Evolutionary conservation across 768 basidiomycete genomes (phyloP), one percentile per base, ranked within the genome.

Genomic region (Amanita molliuscula): DNA sequence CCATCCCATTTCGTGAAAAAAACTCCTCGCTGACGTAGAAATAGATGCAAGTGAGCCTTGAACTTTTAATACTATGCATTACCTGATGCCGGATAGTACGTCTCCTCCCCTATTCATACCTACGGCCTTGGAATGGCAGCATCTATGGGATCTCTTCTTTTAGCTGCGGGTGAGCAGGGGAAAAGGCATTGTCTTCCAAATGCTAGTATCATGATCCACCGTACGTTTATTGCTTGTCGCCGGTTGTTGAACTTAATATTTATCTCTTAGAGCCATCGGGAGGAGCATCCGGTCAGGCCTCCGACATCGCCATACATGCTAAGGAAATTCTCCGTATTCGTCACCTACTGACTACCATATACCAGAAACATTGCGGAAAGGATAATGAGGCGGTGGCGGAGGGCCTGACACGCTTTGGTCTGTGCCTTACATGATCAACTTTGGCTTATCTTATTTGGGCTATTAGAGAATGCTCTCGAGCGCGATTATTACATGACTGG

Each of bases 121-220:
- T 97, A 96, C 68, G 92, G 93, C 62, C 77, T 97, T 52, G 94
- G 95, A 20, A 83, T 94, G 65, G 95, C 95, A 23, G 90, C 89
- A 52, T 92, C 88, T 21, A 97, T 98, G 95, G 95, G 92, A 6
- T 94, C 90, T 43, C 74, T 97, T 44, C 77, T 98, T 15, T 77
- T 98, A 4, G 87, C 91, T 8, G 92, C 91, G 43, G 93, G 92
- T 31, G 91, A 87, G 69, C 82, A 75, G 56, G 94, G 94, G 31
- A 91, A 94, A 63, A 76, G 95, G 26, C 92, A 92, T 62, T 87
- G 87, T 58, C 76, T 98, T 51, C 91, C 92, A 10, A 88, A 97
- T 62, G 85, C 92, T 16, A 90, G 87, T 62, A 91, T 98, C 60
- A 98, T 98, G 95, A 97, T 98, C 49, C 95, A 98, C 65, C 95